Conservation (phyloP, 352 stramenopile species). For the Albugo laibachii region DNA sequence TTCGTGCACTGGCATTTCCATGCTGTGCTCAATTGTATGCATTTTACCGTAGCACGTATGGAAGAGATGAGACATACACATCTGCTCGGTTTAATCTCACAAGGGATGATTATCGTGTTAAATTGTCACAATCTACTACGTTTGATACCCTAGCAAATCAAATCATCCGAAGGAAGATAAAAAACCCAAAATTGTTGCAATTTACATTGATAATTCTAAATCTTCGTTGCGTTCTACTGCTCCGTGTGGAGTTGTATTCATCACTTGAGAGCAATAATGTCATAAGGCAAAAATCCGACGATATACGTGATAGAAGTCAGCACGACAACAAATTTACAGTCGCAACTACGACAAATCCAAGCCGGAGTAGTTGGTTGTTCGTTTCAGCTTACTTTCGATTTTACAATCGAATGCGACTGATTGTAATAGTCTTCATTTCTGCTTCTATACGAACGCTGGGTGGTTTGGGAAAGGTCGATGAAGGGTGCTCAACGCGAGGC, state of each 20-base stretch:
- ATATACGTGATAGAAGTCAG: conserved; percentile 42
- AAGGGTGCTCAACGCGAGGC: background rate
- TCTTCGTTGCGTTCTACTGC: too few species aligned
- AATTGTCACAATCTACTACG: too few species aligned
- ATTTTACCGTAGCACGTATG: too few species aligned
- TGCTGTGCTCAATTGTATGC: too few species aligned
- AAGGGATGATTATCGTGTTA: too few species aligned
- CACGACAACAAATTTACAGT: conserved; percentile 37
- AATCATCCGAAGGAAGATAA: too few species aligned
- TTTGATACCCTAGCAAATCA: too few species aligned
- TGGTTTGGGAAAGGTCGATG: background rate
- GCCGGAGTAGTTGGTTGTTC: conserved; percentile 12
- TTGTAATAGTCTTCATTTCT: background rate
- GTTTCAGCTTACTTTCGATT: background rate
- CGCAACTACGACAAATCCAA: conserved; percentile 44
- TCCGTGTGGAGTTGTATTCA: conserved; percentile 10
- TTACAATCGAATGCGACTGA: background rate
- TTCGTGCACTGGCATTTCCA: too few species aligned
- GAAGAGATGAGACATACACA: too few species aligned
- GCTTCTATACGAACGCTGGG: background rate
- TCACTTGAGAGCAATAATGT: conserved; percentile 9
- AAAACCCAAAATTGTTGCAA: too few species aligned
- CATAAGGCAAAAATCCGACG: conserved; percentile 54
- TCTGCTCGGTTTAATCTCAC: too few species aligned
- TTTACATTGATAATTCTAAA: too few species aligned